phyloP scores from a whole-genome alignment of 768 basidiomycete species.

The Cyathus striatus region DNA sequence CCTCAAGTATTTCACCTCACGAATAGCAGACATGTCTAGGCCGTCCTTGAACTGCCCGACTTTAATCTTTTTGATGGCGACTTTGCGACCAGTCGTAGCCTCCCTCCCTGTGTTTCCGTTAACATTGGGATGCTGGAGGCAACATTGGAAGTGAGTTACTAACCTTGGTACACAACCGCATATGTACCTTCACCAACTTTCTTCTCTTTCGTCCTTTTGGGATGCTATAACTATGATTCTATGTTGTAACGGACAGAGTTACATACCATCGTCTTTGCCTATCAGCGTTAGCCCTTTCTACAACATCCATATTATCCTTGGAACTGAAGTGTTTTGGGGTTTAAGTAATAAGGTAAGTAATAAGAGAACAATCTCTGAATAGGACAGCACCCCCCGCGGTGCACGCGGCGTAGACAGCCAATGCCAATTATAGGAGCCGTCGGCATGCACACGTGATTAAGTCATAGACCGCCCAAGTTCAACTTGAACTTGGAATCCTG shows the following conservation, averaged over 20 bases:
- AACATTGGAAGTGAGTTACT: conserved; percentile 7
- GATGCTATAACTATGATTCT: conserved; percentile 3
- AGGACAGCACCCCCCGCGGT: no score
- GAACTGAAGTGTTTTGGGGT: no score
- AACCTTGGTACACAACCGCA: conserved; percentile 92
- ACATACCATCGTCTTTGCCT: conserved; percentile 63
- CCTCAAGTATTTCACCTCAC: conserved; percentile 95
- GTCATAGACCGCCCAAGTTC: no score
- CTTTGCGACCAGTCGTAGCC: conserved; percentile 67
- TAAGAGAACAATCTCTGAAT: no score
- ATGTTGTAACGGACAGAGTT: not conserved
- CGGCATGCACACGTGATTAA: no score
- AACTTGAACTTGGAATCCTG: no score
- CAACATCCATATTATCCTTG: conserved; percentile 62
- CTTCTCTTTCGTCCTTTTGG: conserved; percentile 73
- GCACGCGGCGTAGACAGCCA: no score
- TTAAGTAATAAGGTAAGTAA: no score
- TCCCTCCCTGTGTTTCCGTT: conserved; percentile 64
- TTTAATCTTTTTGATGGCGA: conserved; percentile 98
- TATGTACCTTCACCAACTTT: conserved; percentile 93
- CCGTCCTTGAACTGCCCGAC: conserved; percentile 97
- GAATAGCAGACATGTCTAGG: conserved; percentile 96
- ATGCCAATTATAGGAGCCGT: no score
- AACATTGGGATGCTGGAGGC: conserved; percentile 4
- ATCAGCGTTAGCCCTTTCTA: conserved; percentile 72